Evolutionary conservation across 768 basidiomycete species (phyloP), one percentile per base, ranked within the genome.

Genomic region (Asterophora lycoperdoides): DNA sequence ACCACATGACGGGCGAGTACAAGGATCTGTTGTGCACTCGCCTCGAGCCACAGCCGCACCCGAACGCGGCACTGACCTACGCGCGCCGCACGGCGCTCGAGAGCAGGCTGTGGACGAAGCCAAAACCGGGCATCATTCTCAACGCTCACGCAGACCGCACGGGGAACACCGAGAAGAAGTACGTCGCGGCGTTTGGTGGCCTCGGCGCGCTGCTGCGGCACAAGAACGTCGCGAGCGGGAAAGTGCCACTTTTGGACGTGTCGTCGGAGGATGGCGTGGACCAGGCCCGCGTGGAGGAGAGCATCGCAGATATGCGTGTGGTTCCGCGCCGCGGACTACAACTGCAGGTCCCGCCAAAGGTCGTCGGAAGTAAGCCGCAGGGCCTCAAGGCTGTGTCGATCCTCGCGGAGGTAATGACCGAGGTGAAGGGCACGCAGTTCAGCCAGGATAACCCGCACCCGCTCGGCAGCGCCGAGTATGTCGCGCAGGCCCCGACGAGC

Each of bases 11-110:
- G n/a, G 44, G 41, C 10, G 47, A 59, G 26, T 59, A 60, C 42
- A 29, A 56, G 36, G 53, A 63, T 39, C 54, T 49, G 39, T 49
- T 42, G 15, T 61, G 44, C 48, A 61, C 35, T 46, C 64, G 58
- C 34, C 82, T 91, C 53, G 79, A 81, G 51, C 82, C 77, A 36
- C 72, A 78, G 47, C 86, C 86, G 0, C 89, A 91, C 55, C 73
- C 67, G 20, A 72, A 66, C 32, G 87, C 74, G 33, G 89, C 78
- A 3, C 71, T 90, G 35, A 67, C 70, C 38, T 92, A 91, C 63
- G 64, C 78, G 2, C 68, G 71, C 34, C 72, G 76, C 30, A 72
- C 84, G 5, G 44, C 52, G 5, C 65, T 90, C 41, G 83, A 88
- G 45, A 71, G 75, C 0, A 66, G 68, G 44, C 68, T 83, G 61